These are phyloP conservation scores for Cryphonectria nitschkei DNA, from an alignment of 2,329 filamentous ascomycete genomes.

Conservation along the genomic window DNA sequence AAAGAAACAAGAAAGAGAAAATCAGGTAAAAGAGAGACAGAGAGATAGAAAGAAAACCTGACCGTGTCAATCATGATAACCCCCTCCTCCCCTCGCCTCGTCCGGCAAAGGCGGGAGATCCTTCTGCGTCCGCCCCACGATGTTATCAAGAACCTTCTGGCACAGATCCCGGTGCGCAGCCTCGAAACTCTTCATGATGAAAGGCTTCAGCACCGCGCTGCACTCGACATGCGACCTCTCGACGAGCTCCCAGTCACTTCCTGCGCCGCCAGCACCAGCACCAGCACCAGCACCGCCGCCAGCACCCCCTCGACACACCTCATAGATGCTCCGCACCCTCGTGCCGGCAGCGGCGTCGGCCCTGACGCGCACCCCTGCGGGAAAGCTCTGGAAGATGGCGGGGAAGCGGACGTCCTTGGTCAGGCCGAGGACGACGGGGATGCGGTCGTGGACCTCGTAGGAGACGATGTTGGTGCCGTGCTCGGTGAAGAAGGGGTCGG, in stretches of 20 bases:
- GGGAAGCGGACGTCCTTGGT: constrained; percentile 46
- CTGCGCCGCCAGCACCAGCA: neutral
- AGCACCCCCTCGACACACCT: constrained; percentile 30
- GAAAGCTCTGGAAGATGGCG: constrained; percentile 48
- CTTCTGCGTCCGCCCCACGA: constrained; percentile 27
- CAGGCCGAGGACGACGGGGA: constrained; percentile 41
- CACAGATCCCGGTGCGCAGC: constrained; percentile 39
- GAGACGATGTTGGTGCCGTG: constrained; percentile 24
- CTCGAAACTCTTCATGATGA: constrained; percentile 40
- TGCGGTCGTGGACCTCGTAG: constrained; percentile 41
- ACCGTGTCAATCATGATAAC: neutral
- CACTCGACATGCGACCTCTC: constrained; percentile 41
- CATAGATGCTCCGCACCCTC: constrained; percentile 45
- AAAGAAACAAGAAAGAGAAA: too few relatives aligned
- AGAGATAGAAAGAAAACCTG: too few relatives aligned
- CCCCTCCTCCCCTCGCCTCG: neutral
- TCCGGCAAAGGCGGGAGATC: constrained; percentile 21
- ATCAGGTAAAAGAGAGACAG: too few relatives aligned
- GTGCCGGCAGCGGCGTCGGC: constrained; percentile 49
- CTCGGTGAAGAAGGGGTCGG: constrained; percentile 29
- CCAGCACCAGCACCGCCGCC: neutral
- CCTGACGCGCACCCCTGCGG: constrained; percentile 46
- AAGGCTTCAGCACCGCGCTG: constrained; percentile 39
- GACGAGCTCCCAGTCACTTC: constrained; percentile 39
- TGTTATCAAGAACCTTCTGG: constrained; percentile 36